Evolutionary conservation across 495 filamentous ascomycete genomes (phyloP), one percentile per base, ranked within the genome.

Genomic region (Xylaria telfairii): DNA sequence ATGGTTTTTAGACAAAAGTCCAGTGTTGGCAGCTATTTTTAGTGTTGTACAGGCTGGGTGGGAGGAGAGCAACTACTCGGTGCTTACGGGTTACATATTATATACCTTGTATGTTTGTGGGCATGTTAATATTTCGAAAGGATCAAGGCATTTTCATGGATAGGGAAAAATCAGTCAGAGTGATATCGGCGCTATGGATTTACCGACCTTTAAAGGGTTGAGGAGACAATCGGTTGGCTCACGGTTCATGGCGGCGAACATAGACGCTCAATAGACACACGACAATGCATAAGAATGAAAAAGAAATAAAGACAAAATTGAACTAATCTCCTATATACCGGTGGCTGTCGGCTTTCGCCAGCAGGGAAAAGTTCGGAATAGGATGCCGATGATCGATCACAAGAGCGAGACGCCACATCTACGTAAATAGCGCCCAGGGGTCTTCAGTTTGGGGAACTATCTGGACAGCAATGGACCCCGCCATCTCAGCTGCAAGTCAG

Each of bases 61-160:
- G 59, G 42, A 47, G 67, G 67, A 60, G 44, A 37, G 39, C 21
- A 60, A 62, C 46, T 53, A 32, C 46, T 62, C 44, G 57, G 37
- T 26, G 57, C 67, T 69, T 51, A 28, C 15, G 26, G 61, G 24
- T 54, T 59, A 63, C 61, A 65, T 70, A 65, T 70, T 65, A 70
- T 65, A 70, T 65, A 70, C 60, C 49, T 65, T 65, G 68, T 70
- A 70, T 65, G 68, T 70, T 70, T 70, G 68, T 53, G 37, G 61
- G 68, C 68, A 70, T 70, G 61, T 70, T 57, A 47, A 65, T 49
- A 65, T 65, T 70, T 70, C 42, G 30, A 60, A 62, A 64, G 68
- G 37, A 54, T 64, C 39, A 70, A 65, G 68, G 61, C 68, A 70
- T 70, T 70, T 70, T 70, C 68, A 70, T 65, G 68, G 68, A 70